phyloP scores from a whole-genome alignment of 768 basidiomycete species.

The Leccinum disarticulatum region DNA sequence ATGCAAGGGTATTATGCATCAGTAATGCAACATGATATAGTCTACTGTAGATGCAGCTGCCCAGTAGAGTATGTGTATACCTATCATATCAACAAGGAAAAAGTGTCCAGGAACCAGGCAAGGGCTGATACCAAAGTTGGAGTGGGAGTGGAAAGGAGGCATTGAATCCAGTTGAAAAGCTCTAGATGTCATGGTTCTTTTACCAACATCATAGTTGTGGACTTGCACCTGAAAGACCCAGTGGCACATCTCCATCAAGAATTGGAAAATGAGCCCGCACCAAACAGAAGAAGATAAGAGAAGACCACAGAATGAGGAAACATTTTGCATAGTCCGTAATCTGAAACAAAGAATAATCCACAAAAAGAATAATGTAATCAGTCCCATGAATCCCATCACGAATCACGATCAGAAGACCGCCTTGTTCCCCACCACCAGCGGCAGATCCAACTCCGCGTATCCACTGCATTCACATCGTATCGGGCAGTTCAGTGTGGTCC shows the following conservation, averaged over 20 bases:
- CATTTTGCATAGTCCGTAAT: background rate
- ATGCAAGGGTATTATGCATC: too few species aligned
- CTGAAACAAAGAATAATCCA: background rate
- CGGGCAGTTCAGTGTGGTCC: conserved; percentile 6
- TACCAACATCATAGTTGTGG: too few species aligned
- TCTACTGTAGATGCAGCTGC: background rate
- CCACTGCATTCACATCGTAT: background rate
- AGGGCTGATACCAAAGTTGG: background rate
- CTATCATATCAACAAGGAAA: too few species aligned
- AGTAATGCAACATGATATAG: too few species aligned
- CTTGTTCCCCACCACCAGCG: background rate
- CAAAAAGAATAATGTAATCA: background rate
- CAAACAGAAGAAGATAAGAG: background rate
- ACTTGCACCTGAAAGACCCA: background rate
- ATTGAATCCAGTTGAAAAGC: background rate
- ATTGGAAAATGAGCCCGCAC: background rate
- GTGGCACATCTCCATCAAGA: background rate
- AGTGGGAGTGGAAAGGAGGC: background rate
- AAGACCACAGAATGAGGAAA: background rate
- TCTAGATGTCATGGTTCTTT: too few species aligned
- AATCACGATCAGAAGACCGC: background rate
- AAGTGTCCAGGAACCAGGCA: background rate
- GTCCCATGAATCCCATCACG: too few species aligned
- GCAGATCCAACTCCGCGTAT: background rate
- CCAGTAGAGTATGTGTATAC: background rate